A percentile compares a stretch with the other conserved stretches of the same genome.
Evolutionary conservation across 2,329 filamentous ascomycete genomes (phyloP).

Genomic region (Pseudocercospora crystallina): DNA sequence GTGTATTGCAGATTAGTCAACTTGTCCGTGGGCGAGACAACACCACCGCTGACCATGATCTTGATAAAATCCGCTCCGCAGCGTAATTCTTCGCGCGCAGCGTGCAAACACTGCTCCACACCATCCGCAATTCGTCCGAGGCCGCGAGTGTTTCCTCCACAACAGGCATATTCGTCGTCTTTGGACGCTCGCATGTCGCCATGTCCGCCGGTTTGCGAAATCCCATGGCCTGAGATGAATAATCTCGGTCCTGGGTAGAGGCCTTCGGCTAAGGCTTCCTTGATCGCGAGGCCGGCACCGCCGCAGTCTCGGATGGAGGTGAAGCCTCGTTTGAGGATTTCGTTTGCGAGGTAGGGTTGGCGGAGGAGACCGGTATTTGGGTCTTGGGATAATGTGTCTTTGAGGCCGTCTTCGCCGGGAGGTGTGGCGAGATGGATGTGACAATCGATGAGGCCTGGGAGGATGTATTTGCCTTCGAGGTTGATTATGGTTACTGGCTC

Average conservation of each 20-base stretch:
- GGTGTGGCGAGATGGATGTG: slow-evolving; percentile 52
- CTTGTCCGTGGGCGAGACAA: slow-evolving; percentile 56
- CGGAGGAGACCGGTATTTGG: slow-evolving; percentile 43
- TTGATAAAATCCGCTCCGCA: slow-evolving; percentile 62
- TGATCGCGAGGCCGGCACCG: slow-evolving; percentile 56
- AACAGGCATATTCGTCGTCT: slow-evolving; percentile 50
- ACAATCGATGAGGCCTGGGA: slow-evolving; percentile 54
- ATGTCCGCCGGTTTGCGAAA: slow-evolving; percentile 61
- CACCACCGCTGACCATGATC: slow-evolving; percentile 60
- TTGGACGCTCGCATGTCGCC: slow-evolving; percentile 51
- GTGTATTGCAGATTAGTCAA: slow-evolving; percentile 59
- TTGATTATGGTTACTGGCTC: slow-evolving; percentile 38
- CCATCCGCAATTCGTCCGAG: slow-evolving; percentile 54
- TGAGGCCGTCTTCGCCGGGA: slow-evolving; percentile 43
- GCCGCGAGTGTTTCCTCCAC: slow-evolving; percentile 44
- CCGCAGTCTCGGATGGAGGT: slow-evolving; percentile 60
- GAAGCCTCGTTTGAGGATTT: slow-evolving; percentile 59
- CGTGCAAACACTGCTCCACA: slow-evolving; percentile 55
- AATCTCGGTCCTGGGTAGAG: slow-evolving; percentile 57
- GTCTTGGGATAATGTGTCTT: slow-evolving; percentile 38
- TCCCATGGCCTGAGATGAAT: slow-evolving; percentile 55
- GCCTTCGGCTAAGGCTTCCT: slow-evolving; percentile 57
- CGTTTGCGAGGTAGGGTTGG: slow-evolving; percentile 48
- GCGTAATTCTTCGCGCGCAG: slow-evolving; percentile 55
- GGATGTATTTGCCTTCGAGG: slow-evolving; percentile 47